These are phyloP conservation scores for Penicillium thymicola DNA, from an alignment of 2,329 filamentous ascomycete genomes.

Conservation along the genomic window DNA sequence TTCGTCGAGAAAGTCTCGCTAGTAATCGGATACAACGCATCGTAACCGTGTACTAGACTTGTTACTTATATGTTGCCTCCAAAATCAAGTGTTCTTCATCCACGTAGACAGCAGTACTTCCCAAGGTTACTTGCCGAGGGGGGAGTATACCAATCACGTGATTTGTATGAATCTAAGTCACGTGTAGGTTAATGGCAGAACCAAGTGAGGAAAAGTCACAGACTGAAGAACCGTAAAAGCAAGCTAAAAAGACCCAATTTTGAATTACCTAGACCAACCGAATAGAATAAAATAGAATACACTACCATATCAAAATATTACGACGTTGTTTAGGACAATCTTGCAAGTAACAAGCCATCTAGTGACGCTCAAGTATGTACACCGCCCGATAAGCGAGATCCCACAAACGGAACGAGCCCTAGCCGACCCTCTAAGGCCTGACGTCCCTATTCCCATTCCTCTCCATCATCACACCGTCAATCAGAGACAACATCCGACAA, in stretches of 20 bases:
- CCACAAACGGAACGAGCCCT: slow-evolving; percentile 39
- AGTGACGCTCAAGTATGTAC: slow-evolving; percentile 18
- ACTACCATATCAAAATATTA: not conserved
- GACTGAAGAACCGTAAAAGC: not conserved
- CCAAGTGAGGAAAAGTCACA: not conserved
- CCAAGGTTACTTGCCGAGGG: not conserved
- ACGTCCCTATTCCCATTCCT: slow-evolving; percentile 28
- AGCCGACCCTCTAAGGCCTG: slow-evolving; percentile 33
- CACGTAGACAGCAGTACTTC: not conserved
- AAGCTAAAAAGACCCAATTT: not conserved
- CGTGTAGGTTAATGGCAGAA: slow-evolving; percentile 3
- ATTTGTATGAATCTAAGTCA: not conserved
- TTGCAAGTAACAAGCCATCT: not conserved
- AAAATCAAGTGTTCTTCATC: not conserved
- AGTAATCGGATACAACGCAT: not conserved
- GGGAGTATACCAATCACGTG: slow-evolving; percentile 12
- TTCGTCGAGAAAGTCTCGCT: not conserved
- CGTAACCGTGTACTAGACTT: not conserved
- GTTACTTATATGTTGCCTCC: not conserved
- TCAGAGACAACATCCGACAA: slow-evolving; percentile 44
- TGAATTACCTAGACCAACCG: not conserved
- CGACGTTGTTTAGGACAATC: not conserved
- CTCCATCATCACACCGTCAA: slow-evolving; percentile 40
- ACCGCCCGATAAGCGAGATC: slow-evolving; percentile 40
- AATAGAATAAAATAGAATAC: not conserved